Evolutionary conservation across 495 filamentous ascomycete species (phyloP).

Genomic region (Aspergillus carlsbadensis): DNA sequence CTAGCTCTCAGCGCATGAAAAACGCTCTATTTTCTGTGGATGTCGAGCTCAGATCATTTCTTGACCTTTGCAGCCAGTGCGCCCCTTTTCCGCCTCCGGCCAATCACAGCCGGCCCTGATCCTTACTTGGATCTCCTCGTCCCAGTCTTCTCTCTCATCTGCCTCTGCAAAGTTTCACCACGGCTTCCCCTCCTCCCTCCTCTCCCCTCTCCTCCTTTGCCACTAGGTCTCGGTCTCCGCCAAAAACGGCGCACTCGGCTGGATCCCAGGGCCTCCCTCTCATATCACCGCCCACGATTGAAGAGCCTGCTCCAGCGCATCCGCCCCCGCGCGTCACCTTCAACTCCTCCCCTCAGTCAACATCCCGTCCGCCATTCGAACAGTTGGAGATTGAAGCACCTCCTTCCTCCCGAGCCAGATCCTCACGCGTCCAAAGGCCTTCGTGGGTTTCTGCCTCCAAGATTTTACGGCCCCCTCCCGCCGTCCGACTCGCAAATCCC

Average conservation of each 20-base stretch:
- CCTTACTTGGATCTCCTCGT: constrained; percentile 11
- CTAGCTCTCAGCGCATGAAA: neutral
- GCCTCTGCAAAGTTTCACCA: constrained; percentile 22
- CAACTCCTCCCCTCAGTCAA: constrained; percentile 23
- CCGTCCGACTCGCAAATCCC: constrained; percentile 46
- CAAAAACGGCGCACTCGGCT: constrained; percentile 39
- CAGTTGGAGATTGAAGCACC: constrained; percentile 10
- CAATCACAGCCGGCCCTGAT: constrained; percentile 22
- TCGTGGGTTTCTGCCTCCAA: constrained; percentile 18
- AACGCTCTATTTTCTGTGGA: constrained; percentile 10
- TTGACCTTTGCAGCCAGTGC: constrained; percentile 20
- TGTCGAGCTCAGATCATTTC: constrained; percentile 24
- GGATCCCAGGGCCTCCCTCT: constrained; percentile 18
- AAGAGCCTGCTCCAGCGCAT: constrained; percentile 27
- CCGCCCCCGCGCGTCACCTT: constrained; percentile 23
- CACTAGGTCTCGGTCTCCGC: constrained; percentile 15
- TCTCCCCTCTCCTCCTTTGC: constrained; percentile 4
- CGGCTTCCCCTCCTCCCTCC: constrained; percentile 15
- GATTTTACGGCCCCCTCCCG: constrained; percentile 37
- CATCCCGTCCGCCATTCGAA: constrained; percentile 15
- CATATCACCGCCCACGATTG: constrained; percentile 34
- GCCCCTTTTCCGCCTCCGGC: constrained; percentile 27
- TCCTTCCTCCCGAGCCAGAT: constrained; percentile 11
- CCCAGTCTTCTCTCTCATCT: constrained; percentile 14
- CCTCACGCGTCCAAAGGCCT: constrained; percentile 11